These are phyloP conservation scores for Nakaseomyces bracarensis DNA, from an alignment of 1,139 yeast genomes.

Conservation along the genomic window DNA sequence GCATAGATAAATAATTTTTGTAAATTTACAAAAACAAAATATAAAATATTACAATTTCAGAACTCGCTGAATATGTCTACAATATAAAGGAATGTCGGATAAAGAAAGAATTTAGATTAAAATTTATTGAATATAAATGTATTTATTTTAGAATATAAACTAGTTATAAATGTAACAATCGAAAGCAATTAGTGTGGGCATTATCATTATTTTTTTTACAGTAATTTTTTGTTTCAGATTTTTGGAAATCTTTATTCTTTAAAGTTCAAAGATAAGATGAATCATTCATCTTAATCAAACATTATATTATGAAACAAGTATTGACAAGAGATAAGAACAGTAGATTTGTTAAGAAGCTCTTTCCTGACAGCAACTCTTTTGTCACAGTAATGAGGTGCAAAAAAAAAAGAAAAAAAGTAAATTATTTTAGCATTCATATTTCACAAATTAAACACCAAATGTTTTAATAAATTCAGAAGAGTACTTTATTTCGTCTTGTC, in stretches of 20 bases:
- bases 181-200: conserved; percentile 4
- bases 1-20: background rate
- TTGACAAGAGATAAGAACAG: conserved; percentile 5
- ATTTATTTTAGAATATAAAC: conserved; percentile 1
- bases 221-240: background rate
- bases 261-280: background rate
- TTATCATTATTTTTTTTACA: conserved; percentile 4
- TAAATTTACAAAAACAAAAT: too few species aligned
- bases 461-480: conserved; percentile 53
- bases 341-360: background rate
- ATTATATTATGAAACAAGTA: conserved; percentile 1
- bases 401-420: background rate
- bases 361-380: background rate
- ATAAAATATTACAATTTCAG: too few species aligned
- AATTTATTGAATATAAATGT: conserved; percentile 1
- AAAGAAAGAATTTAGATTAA: background rate
- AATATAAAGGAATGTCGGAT: background rate
- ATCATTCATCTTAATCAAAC: background rate
- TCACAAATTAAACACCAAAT: conserved; percentile 38
- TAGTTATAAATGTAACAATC: conserved; percentile 2
- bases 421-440: background rate
- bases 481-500: conserved; percentile 46
- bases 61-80: too few species aligned
- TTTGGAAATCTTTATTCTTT: too few species aligned
- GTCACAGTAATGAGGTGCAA: background rate